Evolutionary conservation across 2,329 filamentous ascomycete species (phyloP).

Genomic region (Penicillium sp.): DNA sequence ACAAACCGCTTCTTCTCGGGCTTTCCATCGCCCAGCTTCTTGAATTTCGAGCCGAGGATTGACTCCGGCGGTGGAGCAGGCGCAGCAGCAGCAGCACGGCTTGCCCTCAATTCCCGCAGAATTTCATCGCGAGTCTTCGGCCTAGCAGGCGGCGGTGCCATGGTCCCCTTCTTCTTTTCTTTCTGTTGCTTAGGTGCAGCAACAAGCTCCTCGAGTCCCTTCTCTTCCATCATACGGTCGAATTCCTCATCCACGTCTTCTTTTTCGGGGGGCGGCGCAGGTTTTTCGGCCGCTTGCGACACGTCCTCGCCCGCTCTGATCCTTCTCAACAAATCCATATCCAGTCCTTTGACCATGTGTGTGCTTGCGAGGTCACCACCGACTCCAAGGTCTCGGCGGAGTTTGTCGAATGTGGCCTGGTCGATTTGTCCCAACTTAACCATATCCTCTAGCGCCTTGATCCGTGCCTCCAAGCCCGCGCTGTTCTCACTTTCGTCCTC

Average conservation of each 20-base stretch:
- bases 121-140: slow-evolving; percentile 60
- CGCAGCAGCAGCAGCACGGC: slow-evolving; percentile 41
- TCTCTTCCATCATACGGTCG: slow-evolving; percentile 42
- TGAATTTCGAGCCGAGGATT: slow-evolving; percentile 54
- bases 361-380: slow-evolving; percentile 78
- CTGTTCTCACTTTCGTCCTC: slow-evolving; percentile 51
- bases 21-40: slow-evolving; percentile 50
- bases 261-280: slow-evolving; percentile 28
- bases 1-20: slow-evolving; percentile 52
- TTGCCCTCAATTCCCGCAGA: slow-evolving; percentile 57
- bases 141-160: slow-evolving; percentile 44
- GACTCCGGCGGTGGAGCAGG: slow-evolving; percentile 48
- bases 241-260: slow-evolving; percentile 64
- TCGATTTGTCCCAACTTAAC: slow-evolving; percentile 84
- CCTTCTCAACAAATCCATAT: slow-evolving; percentile 66
- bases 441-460: slow-evolving; percentile 77
- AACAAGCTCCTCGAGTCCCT: slow-evolving; percentile 32
- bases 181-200: slow-evolving; percentile 37
- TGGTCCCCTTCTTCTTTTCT: slow-evolving; percentile 51
- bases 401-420: slow-evolving; percentile 69
- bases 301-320: slow-evolving; percentile 56
- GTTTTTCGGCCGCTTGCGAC: slow-evolving; percentile 25
- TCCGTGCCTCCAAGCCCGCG: slow-evolving; percentile 60
- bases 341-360: slow-evolving; percentile 87
- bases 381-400: slow-evolving; percentile 69